Conservation (phyloP, 257 asterid genomes). For the Gardenia jasminoides region DNA sequence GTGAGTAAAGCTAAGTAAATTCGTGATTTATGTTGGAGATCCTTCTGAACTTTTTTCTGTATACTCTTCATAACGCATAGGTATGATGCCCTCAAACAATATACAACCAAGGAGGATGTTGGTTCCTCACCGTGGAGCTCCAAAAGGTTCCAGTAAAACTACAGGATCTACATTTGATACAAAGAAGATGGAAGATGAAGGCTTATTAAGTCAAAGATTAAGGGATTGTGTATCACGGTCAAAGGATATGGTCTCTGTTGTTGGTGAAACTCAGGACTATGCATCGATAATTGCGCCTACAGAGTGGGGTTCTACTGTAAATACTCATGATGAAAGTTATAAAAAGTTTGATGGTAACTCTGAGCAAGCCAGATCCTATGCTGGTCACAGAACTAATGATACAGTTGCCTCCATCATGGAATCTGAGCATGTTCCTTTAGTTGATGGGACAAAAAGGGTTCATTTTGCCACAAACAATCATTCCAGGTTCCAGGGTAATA, state of each 20-base stretch:
- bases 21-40: background rate
- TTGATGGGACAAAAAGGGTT: conserved; percentile 73
- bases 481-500: conserved; percentile 58
- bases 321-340: conserved; percentile 38
- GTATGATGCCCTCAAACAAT: conserved; percentile 54
- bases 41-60: conserved; percentile 11
- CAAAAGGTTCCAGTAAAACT: conserved; percentile 44
- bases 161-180: conserved; percentile 29
- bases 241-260: conserved; percentile 28
- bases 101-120: conserved; percentile 60
- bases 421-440: conserved; percentile 31
- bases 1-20: background rate
- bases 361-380: conserved; percentile 41
- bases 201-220: conserved; percentile 28
- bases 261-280: conserved; percentile 48
- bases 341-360: conserved; percentile 36
- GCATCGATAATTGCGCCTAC: conserved; percentile 59
- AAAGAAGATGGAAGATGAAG: conserved; percentile 41
- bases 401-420: conserved; percentile 38
- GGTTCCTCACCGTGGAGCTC: conserved; percentile 50
- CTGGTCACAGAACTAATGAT: conserved; percentile 32
- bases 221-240: conserved; percentile 35
- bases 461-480: conserved; percentile 51
- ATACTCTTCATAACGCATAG: conserved; percentile 30
- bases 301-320: conserved; percentile 51